These are phyloP conservation scores for Amborella trichopoda DNA, from an alignment of 164 flowering plant genomes.

Conservation along the genomic window DNA sequence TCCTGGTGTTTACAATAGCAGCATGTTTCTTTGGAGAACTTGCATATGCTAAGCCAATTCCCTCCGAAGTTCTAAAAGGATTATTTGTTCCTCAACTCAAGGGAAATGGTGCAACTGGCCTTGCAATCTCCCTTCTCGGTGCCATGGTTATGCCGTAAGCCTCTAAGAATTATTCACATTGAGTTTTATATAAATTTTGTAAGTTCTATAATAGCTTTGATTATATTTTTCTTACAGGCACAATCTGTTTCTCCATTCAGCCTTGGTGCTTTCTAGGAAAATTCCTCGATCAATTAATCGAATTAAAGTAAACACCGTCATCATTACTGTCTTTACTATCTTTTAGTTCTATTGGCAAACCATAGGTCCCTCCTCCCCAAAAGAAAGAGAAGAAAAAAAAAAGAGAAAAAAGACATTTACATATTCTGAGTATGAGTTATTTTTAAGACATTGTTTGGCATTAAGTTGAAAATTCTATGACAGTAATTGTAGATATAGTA, in stretches of 20 bases:
- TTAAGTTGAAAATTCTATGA: too few species aligned
- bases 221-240: conserved; percentile 38
- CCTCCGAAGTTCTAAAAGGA: conserved; percentile 64
- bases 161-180: neutral
- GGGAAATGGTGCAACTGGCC: conserved; percentile 73
- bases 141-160: conserved; percentile 99
- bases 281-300: conserved; percentile 70
- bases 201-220: neutral
- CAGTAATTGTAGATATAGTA: too few species aligned
- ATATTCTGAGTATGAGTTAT: too few species aligned
- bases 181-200: neutral
- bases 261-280: conserved; percentile 84
- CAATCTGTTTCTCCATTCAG: conserved; percentile 92
- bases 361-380: too few species aligned
- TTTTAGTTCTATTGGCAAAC: too few species aligned
- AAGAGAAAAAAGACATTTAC: too few species aligned
- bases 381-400: too few species aligned
- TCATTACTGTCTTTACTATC: too few species aligned
- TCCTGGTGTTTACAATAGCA: conserved; percentile 82
- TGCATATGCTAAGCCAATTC: conserved; percentile 61
- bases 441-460: too few species aligned
- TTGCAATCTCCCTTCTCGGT: conserved; percentile 89
- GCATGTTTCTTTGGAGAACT: conserved; percentile 79
- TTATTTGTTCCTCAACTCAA: conserved; percentile 84
- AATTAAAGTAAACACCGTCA: conserved; percentile 63